These are phyloP conservation scores for Musa itinerans DNA, from an alignment of 176 grass and related monocot species.

Conservation along the genomic window DNA sequence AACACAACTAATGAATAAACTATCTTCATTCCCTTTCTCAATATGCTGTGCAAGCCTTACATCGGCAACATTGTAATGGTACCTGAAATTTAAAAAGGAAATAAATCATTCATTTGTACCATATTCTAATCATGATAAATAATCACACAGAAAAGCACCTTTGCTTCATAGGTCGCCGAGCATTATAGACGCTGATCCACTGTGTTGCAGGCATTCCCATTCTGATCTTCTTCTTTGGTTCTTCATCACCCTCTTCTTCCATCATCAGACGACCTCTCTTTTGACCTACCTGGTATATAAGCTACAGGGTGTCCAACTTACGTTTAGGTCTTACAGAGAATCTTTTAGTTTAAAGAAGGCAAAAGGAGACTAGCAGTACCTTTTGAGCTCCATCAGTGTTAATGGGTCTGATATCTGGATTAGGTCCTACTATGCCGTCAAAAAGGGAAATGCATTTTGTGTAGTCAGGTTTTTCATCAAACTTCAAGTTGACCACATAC, in stretches of 20 bases:
- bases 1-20: conserved; percentile 4
- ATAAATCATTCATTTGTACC: neutral
- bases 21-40: conserved; percentile 14
- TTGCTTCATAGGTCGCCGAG: conserved; percentile 1
- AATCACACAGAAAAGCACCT: neutral
- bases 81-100: neutral
- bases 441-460: conserved; percentile 3
- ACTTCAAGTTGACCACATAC: conserved; percentile 9
- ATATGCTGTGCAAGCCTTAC: conserved; percentile 2
- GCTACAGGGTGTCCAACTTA: neutral
- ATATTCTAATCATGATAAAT: neutral
- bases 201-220: conserved; percentile 4
- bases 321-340: neutral
- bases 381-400: conserved; percentile 12
- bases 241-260: neutral
- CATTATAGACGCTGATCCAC: conserved; percentile 5
- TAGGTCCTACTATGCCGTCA: conserved; percentile 9
- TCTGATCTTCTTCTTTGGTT: conserved; percentile 3
- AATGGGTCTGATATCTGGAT: conserved; percentile 1
- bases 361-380: neutral
- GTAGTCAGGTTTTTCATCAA: conserved; percentile 15
- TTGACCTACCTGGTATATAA: conserved; percentile 4
- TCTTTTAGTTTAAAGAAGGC: neutral
- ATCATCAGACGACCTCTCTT: neutral
- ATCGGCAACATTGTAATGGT: conserved; percentile 8